phyloP scores from a whole-genome alignment of 2,329 filamentous ascomycete genomes.

The Botryotinia narcissicola region DNA sequence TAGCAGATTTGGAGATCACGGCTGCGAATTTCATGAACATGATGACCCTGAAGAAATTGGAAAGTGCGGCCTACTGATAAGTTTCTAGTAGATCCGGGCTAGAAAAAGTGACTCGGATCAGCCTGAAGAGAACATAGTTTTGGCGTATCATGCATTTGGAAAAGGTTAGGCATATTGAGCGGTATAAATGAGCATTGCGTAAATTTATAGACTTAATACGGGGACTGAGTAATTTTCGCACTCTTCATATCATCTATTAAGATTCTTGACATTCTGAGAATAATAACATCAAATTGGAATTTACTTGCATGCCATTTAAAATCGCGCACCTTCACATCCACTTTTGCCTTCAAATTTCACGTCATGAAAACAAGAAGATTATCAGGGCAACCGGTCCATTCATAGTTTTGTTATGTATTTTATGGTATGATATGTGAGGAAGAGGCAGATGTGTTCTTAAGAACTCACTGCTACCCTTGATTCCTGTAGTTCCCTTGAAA shows the following conservation, averaged over 20 bases:
- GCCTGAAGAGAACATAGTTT: neutral
- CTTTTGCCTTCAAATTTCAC: neutral
- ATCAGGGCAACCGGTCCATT: neutral
- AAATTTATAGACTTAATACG: neutral
- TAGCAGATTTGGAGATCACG: neutral
- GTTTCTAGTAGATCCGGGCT: neutral
- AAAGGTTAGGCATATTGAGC: neutral
- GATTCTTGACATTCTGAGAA: neutral
- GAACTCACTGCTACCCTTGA: neutral
- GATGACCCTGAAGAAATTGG: neutral
- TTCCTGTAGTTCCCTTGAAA: neutral
- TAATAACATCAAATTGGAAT: neutral
- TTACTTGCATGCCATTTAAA: too few relatives aligned
- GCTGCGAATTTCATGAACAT: neutral
- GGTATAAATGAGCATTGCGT: neutral
- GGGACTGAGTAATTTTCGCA: neutral
- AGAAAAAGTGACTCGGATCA: neutral
- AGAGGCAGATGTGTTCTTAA: too few relatives aligned
- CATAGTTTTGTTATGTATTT: neutral
- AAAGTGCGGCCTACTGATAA: neutral
- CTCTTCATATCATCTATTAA: neutral
- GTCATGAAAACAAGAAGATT: neutral
- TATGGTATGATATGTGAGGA: neutral
- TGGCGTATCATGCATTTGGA: neutral
- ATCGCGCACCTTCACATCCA: accelerated